Conservation (phyloP, 495 filamentous ascomycete genomes). For the Penicillium turbatum region DNA sequence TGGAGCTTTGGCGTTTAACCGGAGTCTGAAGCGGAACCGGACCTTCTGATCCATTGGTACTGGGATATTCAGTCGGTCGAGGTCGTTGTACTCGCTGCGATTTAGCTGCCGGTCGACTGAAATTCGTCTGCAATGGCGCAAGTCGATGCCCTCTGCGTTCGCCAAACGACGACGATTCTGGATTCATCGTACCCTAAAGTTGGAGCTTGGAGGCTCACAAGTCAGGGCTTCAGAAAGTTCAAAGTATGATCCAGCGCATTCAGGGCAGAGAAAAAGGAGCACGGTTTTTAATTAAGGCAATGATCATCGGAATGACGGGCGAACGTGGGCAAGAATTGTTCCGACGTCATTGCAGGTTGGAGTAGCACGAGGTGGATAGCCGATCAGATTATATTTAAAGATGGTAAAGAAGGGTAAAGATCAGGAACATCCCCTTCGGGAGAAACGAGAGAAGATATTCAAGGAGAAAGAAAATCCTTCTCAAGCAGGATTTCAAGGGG, state of each 20-base stretch:
- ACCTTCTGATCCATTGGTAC: conserved; percentile 24
- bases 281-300: conserved; percentile 15
- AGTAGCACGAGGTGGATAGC: not conserved
- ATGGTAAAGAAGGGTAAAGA: not conserved
- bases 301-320: conserved; percentile 19
- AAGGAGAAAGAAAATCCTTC: conserved; percentile 9
- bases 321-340: conserved; percentile 22
- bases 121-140: conserved; percentile 39
- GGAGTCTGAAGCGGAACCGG: conserved; percentile 34
- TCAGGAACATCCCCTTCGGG: conserved; percentile 7
- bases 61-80: conserved; percentile 37
- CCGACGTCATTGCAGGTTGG: conserved; percentile 11
- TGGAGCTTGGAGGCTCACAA: not conserved
- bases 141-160: conserved; percentile 40
- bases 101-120: conserved; percentile 30
- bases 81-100: conserved; percentile 32
- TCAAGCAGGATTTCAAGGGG: conserved; percentile 9
- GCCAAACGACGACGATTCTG: conserved; percentile 29
- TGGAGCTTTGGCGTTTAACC: conserved; percentile 39
- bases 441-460: conserved; percentile 1
- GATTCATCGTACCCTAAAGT: conserved; percentile 9
- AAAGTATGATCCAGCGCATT: not conserved
- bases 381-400: not conserved
- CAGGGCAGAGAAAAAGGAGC: conserved; percentile 20
- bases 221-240: not conserved